These are phyloP conservation scores for Thraustotheca clavata DNA, from an alignment of 352 stramenopile genomes.

Conservation along the genomic window DNA sequence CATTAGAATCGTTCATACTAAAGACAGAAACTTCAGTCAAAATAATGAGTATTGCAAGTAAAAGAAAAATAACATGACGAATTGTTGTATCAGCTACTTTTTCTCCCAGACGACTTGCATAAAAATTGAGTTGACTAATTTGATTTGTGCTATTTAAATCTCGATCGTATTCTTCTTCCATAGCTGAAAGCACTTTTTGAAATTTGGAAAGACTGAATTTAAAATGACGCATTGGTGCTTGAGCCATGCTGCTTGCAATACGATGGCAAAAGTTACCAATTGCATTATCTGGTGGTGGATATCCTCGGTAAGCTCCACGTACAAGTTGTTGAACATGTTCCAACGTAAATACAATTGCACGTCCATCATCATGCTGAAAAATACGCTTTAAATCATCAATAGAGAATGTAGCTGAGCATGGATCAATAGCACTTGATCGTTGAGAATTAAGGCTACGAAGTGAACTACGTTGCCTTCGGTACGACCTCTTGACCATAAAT, in stretches of 20 bases:
- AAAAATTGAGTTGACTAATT: slow-evolving; percentile 17
- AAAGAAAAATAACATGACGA: slow-evolving; percentile 16
- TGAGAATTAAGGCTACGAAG: not conserved
- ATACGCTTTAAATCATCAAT: slow-evolving; percentile 4
- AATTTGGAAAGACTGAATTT: not conserved
- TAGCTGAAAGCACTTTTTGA: not conserved
- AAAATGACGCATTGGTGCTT: not conserved
- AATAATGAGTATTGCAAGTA: slow-evolving; percentile 9
- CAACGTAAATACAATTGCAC: not conserved
- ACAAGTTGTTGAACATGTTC: slow-evolving; percentile 7
- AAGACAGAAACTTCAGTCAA: not conserved
- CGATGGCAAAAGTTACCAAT: slow-evolving; percentile 3
- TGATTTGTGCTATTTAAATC: slow-evolving; percentile 3
- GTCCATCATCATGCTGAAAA: not conserved
- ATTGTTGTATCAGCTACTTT: slow-evolving; percentile 9
- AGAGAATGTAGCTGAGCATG: not conserved
- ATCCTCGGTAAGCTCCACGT: not conserved
- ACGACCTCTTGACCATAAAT: not conserved
- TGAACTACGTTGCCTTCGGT: not conserved
- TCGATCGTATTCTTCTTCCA: slow-evolving; percentile 7
- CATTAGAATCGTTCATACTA: not conserved
- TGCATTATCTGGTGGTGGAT: not conserved
- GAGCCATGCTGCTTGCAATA: not conserved
- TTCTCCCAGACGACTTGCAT: slow-evolving; percentile 11
- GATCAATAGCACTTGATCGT: not conserved